Evolutionary conservation across 108 stramenopile species (phyloP).

Genomic region (Bacterosira constricta): DNA sequence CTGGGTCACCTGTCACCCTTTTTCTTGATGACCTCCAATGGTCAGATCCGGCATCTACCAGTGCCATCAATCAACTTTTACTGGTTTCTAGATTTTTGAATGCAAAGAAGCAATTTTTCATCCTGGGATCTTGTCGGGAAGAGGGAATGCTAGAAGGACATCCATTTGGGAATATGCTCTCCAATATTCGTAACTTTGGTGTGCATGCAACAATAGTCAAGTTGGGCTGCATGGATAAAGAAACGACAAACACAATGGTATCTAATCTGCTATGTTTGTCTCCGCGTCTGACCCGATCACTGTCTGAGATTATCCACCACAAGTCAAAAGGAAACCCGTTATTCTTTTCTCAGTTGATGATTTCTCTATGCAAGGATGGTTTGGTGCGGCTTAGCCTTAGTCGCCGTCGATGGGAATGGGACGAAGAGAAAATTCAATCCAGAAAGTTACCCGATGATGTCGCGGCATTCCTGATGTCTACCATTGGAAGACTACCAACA

Average conservation of each 20-base stretch:
- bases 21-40: constrained; percentile 27
- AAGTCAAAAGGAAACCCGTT: constrained; percentile 22
- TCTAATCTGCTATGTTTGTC: not conserved
- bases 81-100: not conserved
- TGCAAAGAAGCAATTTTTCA: constrained; percentile 7
- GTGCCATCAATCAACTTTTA: constrained; percentile 2
- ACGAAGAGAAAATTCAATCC: constrained; percentile 20
- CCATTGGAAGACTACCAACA: constrained; percentile 1
- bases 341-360: constrained; percentile 13
- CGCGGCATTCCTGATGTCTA: constrained; percentile 4
- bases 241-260: constrained; percentile 3
- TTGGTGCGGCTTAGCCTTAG: constrained; percentile 18
- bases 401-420: constrained; percentile 35
- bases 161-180: not conserved
- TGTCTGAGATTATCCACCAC: not conserved
- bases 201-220: not conserved
- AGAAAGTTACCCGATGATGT: constrained; percentile 20
- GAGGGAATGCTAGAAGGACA: not conserved
- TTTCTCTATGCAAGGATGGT: constrained; percentile 12
- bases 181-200: not conserved
- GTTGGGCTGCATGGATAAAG: not conserved
- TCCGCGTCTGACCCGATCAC: not conserved
- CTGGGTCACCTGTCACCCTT: constrained; percentile 1
- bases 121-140: constrained; percentile 9
- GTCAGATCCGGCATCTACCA: constrained; percentile 14